phyloP scores from a whole-genome alignment of 495 filamentous ascomycete genomes.

The Penicillium coffeae region DNA sequence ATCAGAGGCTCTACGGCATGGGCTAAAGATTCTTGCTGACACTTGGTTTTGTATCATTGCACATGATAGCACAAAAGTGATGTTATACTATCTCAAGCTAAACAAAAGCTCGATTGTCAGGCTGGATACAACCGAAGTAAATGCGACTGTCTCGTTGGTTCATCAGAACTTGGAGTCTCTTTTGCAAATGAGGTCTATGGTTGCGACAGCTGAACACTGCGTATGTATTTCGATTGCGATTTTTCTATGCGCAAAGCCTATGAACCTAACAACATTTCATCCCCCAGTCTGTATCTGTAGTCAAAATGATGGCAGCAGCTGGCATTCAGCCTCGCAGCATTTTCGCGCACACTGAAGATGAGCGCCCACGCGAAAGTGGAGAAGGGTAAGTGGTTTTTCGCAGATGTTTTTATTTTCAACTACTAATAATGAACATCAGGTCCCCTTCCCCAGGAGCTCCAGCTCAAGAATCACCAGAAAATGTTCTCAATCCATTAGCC shows the following conservation, averaged over 20 bases:
- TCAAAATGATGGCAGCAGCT: constrained; percentile 17
- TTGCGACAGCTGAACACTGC: constrained; percentile 19
- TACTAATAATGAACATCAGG: constrained; percentile 1
- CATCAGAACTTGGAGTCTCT: constrained; percentile 16
- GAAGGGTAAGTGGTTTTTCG: constrained; percentile 2
- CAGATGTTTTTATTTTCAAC: neutral
- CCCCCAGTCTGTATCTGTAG: constrained; percentile 11
- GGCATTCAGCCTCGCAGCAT: constrained; percentile 6
- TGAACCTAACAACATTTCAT: neutral
- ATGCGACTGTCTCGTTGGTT: constrained; percentile 5
- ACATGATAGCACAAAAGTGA: constrained; percentile 30
- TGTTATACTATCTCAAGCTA: constrained; percentile 26
- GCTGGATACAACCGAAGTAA: constrained; percentile 2
- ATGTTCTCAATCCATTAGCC: constrained; percentile 18
- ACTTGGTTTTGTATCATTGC: constrained; percentile 32
- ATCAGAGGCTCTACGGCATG: constrained; percentile 20
- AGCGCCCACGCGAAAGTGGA: neutral
- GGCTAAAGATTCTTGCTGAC: constrained; percentile 22
- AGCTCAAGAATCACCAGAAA: constrained; percentile 17
- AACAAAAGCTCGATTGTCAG: neutral
- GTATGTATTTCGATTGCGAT: constrained; percentile 4
- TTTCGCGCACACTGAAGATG: neutral
- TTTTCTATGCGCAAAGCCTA: neutral
- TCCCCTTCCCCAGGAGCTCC: constrained; percentile 2
- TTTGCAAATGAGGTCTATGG: constrained; percentile 18